Evolutionary conservation across 768 basidiomycete genomes (phyloP), one percentile per base, ranked within the genome.

Genomic region (Calocera viscosa): DNA sequence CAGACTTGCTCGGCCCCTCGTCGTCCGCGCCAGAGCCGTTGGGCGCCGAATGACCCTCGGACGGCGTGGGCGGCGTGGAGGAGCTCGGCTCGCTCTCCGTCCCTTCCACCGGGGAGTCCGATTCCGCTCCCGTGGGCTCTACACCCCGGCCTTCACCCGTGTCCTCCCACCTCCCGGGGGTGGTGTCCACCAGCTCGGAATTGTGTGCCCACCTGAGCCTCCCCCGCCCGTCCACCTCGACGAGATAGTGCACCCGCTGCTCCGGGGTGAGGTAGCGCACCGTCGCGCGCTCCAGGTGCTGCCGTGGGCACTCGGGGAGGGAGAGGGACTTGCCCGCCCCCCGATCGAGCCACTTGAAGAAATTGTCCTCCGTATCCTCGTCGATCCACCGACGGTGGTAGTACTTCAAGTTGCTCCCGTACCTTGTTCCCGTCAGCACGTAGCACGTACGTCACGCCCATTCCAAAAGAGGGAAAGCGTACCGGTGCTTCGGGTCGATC

Each of bases 321-420:
- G 80, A 80, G 1, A 88, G 67, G 22, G 80, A 72, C 70, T 83
- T 84, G 0, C 86, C 87, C 1, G 72, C 81, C 0, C 86, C 87
- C 38, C 77, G 73, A 69, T 89, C 86, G 0, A 89, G 79, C 87
- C 84, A 86, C 68, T 75, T 75, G 75, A 88, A 89, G 72, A 89
- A 87, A 72, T 87, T 88, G 66, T 88, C 85, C 32, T 70, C 72
- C 0, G 86, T 86, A 68, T 86, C 82, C 8, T 79, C 80, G 63
- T 81, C 77, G 67, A 81, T 77, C 87, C 87, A 89, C 65, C 74
- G 73, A 66, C 74, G 76, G 71, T 86, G 84, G 72, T 88, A 89
- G 75, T 76, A 84, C 83, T 85, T 43, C 41, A 22, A 40, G 33
- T 47, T 33, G 53, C 49, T 63, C 32, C 49, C 39, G 30, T 69